Evolutionary conservation across 2,329 filamentous ascomycete genomes (phyloP).

Genomic region (Diplodia seriata): DNA sequence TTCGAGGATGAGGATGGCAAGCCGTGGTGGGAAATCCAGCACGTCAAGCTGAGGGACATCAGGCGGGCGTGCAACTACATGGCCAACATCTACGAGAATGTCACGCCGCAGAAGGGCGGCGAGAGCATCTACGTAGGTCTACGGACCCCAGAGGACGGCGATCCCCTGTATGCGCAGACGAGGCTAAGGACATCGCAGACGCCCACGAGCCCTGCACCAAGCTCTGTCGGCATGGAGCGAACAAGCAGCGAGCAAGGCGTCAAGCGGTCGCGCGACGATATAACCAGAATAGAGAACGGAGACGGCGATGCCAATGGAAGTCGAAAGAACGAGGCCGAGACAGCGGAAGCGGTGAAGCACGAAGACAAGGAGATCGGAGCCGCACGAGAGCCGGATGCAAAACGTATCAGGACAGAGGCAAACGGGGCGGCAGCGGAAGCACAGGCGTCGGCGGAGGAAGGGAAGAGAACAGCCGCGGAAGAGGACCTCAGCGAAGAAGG

Average conservation of each 20-base stretch:
- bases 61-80: slow-evolving; percentile 77
- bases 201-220: slow-evolving; percentile 35
- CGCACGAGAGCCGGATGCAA: slow-evolving; percentile 29
- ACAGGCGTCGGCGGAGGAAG: slow-evolving; percentile 19
- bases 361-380: slow-evolving; percentile 5
- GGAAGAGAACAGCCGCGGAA: slow-evolving; percentile 30
- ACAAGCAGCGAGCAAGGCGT: slow-evolving; percentile 39
- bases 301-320: slow-evolving; percentile 34
- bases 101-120: slow-evolving; percentile 47
- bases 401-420: slow-evolving; percentile 33
- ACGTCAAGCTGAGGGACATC: slow-evolving; percentile 74
- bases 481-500: slow-evolving; percentile 54
- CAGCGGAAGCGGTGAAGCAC: slow-evolving; percentile 19
- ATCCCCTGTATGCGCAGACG: slow-evolving; percentile 41
- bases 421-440: slow-evolving; percentile 27
- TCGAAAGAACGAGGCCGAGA: slow-evolving; percentile 9
- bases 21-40: slow-evolving; percentile 86
- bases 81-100: slow-evolving; percentile 60
- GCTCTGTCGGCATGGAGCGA: slow-evolving; percentile 37
- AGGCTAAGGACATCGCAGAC: slow-evolving; percentile 42
- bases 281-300: slow-evolving; percentile 31
- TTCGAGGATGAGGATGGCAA: slow-evolving; percentile 75
- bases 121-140: slow-evolving; percentile 58
- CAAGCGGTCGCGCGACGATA: slow-evolving; percentile 36
- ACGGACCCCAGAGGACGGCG: slow-evolving; percentile 47